Evolutionary conservation across 192 early-diverging fungal species (phyloP).

Genomic region (Coemansia guatemalensis): DNA sequence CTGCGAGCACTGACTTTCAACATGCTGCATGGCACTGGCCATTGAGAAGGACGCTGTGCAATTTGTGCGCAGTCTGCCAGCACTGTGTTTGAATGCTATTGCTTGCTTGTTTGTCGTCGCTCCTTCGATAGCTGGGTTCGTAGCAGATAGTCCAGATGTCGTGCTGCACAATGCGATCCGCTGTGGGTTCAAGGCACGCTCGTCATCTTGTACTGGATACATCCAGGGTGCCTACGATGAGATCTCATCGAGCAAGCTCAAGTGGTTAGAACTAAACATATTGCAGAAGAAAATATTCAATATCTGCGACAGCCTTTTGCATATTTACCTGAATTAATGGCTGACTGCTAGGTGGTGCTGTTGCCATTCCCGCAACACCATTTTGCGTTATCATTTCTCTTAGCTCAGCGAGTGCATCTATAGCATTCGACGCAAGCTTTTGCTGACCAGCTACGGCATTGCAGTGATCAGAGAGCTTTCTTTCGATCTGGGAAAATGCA

Average conservation of each 20-base stretch:
- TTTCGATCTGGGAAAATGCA: conserved; percentile 1
- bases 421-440: not conserved
- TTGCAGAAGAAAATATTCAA: not conserved
- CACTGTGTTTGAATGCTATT: conserved; percentile 5
- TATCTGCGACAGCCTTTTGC: not conserved
- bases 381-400: not conserved
- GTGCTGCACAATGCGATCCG: not conserved
- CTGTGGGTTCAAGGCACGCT: not conserved
- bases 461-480: not conserved
- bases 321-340: not conserved
- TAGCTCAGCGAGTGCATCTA: not conserved
- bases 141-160: not conserved
- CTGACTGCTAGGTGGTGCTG: not conserved
- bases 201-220: not conserved
- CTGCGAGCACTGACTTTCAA: conserved; percentile 13
- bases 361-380: not conserved
- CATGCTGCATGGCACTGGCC: conserved; percentile 26
- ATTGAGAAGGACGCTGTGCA: conserved; percentile 21
- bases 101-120: not conserved
- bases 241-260: not conserved
- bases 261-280: not conserved
- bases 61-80: conserved; percentile 25
- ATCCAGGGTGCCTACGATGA: not conserved
- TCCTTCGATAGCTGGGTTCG: not conserved
- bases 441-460: not conserved